These are phyloP conservation scores for Pelargonium cotyledonis DNA, from an alignment of 441 rosid species.

Conservation along the genomic window DNA sequence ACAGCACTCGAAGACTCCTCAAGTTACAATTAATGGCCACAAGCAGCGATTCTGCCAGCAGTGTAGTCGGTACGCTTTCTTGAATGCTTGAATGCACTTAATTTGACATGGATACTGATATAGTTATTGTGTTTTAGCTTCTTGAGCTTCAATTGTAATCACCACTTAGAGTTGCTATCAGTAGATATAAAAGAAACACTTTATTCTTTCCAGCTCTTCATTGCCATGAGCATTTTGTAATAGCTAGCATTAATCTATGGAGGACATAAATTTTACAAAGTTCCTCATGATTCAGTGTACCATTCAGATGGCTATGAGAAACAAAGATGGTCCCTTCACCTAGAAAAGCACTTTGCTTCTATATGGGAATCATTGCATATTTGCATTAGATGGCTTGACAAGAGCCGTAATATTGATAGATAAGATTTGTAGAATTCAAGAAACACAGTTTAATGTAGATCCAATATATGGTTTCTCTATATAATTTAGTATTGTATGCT, in stretches of 20 bases:
- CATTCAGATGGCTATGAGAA: not conserved
- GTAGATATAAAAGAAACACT: not conserved
- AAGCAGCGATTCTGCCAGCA: constrained; percentile 88
- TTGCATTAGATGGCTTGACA: too few species aligned
- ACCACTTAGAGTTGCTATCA: not conserved
- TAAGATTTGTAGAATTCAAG: not conserved
- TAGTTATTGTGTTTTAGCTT: not conserved
- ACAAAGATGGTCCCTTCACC: not conserved
- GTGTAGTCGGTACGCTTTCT: constrained; percentile 64
- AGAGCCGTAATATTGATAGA: too few species aligned
- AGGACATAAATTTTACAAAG: too few species aligned
- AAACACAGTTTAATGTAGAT: not conserved
- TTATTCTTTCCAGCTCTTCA: not conserved
- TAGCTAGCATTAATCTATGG: not conserved
- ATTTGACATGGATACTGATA: not conserved
- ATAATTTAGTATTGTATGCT: not conserved
- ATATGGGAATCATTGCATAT: not conserved
- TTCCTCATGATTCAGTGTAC: not conserved
- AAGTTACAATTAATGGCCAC: constrained; percentile 56
- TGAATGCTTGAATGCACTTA: not conserved
- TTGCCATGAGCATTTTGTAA: not conserved
- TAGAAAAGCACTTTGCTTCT: not conserved
- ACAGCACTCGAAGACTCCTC: constrained; percentile 69
- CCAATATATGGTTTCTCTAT: not conserved
- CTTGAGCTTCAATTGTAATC: not conserved